Percentiles rank a stretch among this genome's conserved stretches.
Evolutionary conservation across 345 rosid genomes (phyloP).

Genomic region (Rhodomyrtus tomentosa): DNA sequence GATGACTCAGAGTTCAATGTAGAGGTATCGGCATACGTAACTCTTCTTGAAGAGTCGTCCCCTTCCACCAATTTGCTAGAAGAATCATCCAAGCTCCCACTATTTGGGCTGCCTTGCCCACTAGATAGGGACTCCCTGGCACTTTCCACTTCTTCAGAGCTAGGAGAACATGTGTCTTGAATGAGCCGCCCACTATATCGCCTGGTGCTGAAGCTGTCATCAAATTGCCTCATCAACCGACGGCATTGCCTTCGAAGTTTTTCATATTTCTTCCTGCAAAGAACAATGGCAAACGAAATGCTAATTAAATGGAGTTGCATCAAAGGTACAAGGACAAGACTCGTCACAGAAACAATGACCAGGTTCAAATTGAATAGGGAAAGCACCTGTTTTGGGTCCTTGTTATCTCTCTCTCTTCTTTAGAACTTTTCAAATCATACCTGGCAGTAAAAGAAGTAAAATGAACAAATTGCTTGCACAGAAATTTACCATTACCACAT

Average conservation of each 20-base stretch:
- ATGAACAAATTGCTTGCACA: background rate
- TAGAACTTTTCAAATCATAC: conserved; percentile 65
- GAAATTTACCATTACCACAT: background rate
- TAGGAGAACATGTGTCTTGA: conserved; percentile 40
- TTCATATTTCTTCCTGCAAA: conserved; percentile 71
- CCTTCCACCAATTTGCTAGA: conserved; percentile 45
- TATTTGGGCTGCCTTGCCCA: conserved; percentile 42
- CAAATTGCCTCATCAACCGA: conserved; percentile 30
- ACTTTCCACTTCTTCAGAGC: conserved; percentile 70
- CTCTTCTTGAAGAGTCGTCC: conserved; percentile 29
- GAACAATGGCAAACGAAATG: background rate
- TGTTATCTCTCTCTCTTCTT: conserved; percentile 57
- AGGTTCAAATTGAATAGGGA: background rate
- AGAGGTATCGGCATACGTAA: conserved; percentile 42
- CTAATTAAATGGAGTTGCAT: background rate
- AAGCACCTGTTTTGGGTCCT: conserved; percentile 62
- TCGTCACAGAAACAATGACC: background rate
- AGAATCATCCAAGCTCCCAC: conserved; percentile 37
- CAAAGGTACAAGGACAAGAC: background rate
- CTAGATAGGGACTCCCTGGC: conserved; percentile 60
- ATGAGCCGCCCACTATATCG: conserved; percentile 19
- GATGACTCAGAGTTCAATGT: conserved; percentile 56
- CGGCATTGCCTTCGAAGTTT: conserved; percentile 68
- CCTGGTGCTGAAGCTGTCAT: conserved; percentile 20
- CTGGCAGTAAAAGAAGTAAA: conserved; percentile 18